phyloP scores from a whole-genome alignment of 2,329 filamentous ascomycete species.

The Rosellinia necatrix region DNA sequence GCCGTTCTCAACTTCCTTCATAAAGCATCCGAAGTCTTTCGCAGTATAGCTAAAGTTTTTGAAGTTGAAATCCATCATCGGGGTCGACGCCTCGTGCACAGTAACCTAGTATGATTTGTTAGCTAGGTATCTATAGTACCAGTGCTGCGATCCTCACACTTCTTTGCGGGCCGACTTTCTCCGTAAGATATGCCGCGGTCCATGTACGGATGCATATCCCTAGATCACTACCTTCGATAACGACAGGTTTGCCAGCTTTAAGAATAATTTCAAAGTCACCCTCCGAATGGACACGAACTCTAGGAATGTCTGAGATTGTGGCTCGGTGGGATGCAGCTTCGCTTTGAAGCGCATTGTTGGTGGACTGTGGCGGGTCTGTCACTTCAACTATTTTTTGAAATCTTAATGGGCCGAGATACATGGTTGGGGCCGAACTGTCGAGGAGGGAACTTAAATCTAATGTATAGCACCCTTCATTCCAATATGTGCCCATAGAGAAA shows the following conservation, averaged over 20 bases:
- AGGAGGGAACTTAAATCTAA: conserved; percentile 4
- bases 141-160: conserved; percentile 51
- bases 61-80: conserved; percentile 76
- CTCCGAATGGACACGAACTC: conserved; percentile 55
- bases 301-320: conserved; percentile 49
- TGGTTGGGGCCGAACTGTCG: background rate
- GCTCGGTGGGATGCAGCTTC: conserved; percentile 29
- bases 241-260: conserved; percentile 60
- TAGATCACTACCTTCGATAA: conserved; percentile 69
- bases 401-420: conserved; percentile 15
- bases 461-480: conserved; percentile 63
- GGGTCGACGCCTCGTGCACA: conserved; percentile 69
- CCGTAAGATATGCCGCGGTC: conserved; percentile 70
- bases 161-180: conserved; percentile 63
- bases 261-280: conserved; percentile 66
- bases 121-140: background rate
- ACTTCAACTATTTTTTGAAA: conserved; percentile 30
- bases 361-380: conserved; percentile 17
- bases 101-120: conserved; percentile 57
- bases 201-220: conserved; percentile 71
- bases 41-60: conserved; percentile 84
- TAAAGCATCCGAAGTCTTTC: conserved; percentile 68
- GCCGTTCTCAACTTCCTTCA: conserved; percentile 62
- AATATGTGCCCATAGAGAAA: conserved; percentile 88
- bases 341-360: background rate